Evolutionary conservation across 148 eudicot genomes (phyloP), one percentile per base, ranked within the genome.

Genomic region (Amaranthus palmeri): DNA sequence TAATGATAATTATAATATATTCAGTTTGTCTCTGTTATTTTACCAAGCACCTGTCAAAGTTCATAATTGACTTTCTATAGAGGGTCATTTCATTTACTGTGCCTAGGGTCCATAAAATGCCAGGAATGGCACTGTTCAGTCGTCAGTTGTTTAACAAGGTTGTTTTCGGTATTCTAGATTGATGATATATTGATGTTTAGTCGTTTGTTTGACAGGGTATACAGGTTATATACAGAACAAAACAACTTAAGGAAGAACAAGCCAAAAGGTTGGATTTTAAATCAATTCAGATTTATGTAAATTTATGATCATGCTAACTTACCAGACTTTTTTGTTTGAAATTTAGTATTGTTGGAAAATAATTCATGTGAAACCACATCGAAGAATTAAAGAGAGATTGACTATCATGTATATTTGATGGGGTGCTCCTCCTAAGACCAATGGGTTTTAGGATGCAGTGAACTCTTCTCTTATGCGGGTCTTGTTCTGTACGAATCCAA

Each of bases 241-340:
- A 61, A 79, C 88, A 88, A 65, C 48, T 91, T 44, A 93, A 91
- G 75, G 86, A 85, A 72, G 84, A 82, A 80, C 96, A 88, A 85
- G 87, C 91, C 52, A 82, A 84, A 60, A 91, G 96, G 96, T 91
- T 51, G 4, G 76, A 69, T 62, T 49, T 52, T 14, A 56, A 62
- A 68, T 72, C 55, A n/a, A 6, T 74, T 47, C 49, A 10, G 6
- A 25, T 25, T 25, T 2, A 1, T 17, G 41, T 47, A 10, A 12
- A 58, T 18, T 25, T 25, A 25, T 25, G 36, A 25, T 25, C 36
- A 25, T 25, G 36, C 36, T 25, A 25, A 2, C 36, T 25, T 25
- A 8, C 3, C 17, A 15, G 10, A 18, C 41, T 36, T 15, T 25
- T 25, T 48, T 48, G 36, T 17, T 66, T 66, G 42, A 7, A 8